Base-by-base conservation (phyloP, 805 yeast genomes). In the Ogataea degrootiae region DNA sequence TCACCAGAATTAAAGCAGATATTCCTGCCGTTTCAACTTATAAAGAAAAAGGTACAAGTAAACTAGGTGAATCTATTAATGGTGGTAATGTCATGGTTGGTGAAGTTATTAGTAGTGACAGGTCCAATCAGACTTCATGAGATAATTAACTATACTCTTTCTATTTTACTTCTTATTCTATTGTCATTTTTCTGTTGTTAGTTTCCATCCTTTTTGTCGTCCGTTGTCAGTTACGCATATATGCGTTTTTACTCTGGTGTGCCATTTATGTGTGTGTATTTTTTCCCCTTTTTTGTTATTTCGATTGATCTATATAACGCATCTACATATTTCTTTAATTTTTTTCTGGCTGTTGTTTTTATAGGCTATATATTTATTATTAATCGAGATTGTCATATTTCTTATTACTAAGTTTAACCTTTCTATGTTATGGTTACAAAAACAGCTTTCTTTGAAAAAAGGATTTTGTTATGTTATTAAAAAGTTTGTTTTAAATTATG, bases 1-100 rank as follows among this genome's bases (percentile, higher is more conserved):
- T 91, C 16, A 85, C 92, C 17, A 76, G 95, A 57, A 87, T 94
- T 49, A 89, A 89, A 58, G 99, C 98, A 0, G 88, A 94, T 64
- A 92, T 94, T 43, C 99, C 99, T 2, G 99, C 99, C 0, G 99
- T 94, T 5, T 83, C 92, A 58, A 94, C 99, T 0, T 94, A 92
- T 66, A 87, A 96, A 58, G 97, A 90, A 59, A 92, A 84, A 69
- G 99, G 99, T 8, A 89, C 96, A 1, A 75, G 80, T 6, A 80
- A 79, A 61, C 69, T 79, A 52, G 84, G 84, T 4, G 84, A 79
- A 58, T 65, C 72, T 42, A 66, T 56, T 4, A 62, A 66, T 41
- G 67, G 66, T 21, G 61, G 65, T 4, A 66, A 67, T 43, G 55
- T 63, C 33, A 73, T 74, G 61, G 75, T 76, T 44, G 76, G 83